Base-by-base conservation (phyloP, 148 eudicot species). In the Rhododendron williamsianum region DNA sequence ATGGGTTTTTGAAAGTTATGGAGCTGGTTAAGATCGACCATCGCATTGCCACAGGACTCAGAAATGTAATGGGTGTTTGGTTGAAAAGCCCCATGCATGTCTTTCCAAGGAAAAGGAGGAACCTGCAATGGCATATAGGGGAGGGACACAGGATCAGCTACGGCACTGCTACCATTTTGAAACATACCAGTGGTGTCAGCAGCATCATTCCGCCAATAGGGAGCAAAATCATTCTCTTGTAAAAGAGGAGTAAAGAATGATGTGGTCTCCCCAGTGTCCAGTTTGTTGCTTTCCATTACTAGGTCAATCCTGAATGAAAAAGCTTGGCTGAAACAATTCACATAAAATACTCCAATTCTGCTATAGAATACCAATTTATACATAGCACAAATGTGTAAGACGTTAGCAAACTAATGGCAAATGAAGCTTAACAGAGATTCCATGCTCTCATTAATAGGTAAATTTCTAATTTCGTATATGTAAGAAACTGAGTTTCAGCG, bases 201-300 rank as follows among this genome's bases (percentile, higher is more conserved):
- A 82, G 84, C 91, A 87, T 76, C 86, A 83, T 83, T 78, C 69
- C 9, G 45, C 16, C 71, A 83, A 38, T n/a, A 38, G 43, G 82
- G 58, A 1, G 56, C 33, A 35, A 84, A 76, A 30, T 87, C 84
- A 85, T 67, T 48, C 78, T 48, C 78, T 41, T 78, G 84, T 45
- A 19, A 27, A 15, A 45, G 41, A 52, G 49, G 81, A 78, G 76
- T 43, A 73, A 69, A 65, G 46, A 51, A 79, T 54, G 85, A 86
- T 63, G 82, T 82, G 35, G 72, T 52, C 65, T 21, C 76, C 80
- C 81, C 74, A 65, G 76, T 71, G 30, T 81, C 81, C 13, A 46
- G 82, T 30, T 35, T 74, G 56, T 72, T 86, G 76, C 49, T 69
- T 33, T 43, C 86, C 90, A 86, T 86, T 56, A 49, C 58, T 71